phyloP scores from a whole-genome alignment of 192 early-diverging fungal genomes.

The Coemansia sp. region DNA sequence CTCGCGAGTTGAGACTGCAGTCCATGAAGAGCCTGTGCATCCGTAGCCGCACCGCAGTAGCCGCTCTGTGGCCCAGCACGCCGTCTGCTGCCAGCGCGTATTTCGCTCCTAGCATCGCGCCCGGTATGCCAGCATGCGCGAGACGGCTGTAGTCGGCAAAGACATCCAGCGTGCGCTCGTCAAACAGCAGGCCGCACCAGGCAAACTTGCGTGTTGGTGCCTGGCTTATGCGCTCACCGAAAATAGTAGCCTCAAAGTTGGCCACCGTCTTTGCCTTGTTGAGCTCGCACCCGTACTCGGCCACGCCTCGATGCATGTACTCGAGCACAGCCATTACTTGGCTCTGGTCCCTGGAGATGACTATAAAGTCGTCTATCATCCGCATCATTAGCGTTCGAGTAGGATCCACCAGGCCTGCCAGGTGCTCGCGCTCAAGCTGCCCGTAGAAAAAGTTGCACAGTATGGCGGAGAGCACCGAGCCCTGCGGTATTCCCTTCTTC shows the following conservation, averaged over 20 bases:
- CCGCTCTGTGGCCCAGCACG: constrained; percentile 56
- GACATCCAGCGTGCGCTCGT: constrained; percentile 68
- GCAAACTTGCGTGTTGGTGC: constrained; percentile 19
- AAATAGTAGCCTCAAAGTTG: constrained; percentile 68
- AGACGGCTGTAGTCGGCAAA: constrained; percentile 71
- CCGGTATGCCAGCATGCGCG: constrained; percentile 38
- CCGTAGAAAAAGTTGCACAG: constrained; percentile 90
- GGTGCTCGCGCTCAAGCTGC: constrained; percentile 65
- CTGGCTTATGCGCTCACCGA: constrained; percentile 31
- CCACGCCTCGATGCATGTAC: constrained; percentile 62
- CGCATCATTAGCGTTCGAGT: constrained; percentile 68
- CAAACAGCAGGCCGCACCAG: constrained; percentile 85
- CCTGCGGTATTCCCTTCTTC: constrained; percentile 86
- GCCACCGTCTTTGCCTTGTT: constrained; percentile 77
- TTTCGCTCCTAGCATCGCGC: constrained; percentile 57
- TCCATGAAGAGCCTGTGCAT: constrained; percentile 66
- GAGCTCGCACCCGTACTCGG: constrained; percentile 75
- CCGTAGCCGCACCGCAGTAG: constrained; percentile 20
- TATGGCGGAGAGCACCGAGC: constrained; percentile 81
- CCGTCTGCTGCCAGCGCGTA: constrained; percentile 34
- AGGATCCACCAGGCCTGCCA: constrained; percentile 49
- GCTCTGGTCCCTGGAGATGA: constrained; percentile 62
- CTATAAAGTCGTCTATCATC: constrained; percentile 85
- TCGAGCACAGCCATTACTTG: constrained; percentile 62
- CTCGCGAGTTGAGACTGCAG: constrained; percentile 61